Base-by-base conservation (phyloP, 2,329 filamentous ascomycete genomes). In the Diaporthe longicolla region DNA sequence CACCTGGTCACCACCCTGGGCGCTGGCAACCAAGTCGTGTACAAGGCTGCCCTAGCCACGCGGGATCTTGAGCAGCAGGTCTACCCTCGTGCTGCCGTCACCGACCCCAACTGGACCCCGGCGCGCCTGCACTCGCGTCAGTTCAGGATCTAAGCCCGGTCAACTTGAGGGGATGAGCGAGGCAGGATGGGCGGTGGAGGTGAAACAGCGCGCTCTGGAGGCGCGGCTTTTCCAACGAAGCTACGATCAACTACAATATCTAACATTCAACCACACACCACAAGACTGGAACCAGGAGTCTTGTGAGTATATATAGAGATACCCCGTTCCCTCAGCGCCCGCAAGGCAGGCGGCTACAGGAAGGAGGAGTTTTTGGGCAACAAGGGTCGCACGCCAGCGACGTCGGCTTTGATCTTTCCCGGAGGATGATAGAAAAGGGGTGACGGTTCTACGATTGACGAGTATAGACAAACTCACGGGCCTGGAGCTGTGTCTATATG, bases 1-100 rank as follows among this genome's bases (percentile, higher is more conserved):
- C 84, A 89, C 76, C 82, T 91, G 77, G 82, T 90, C 80, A 87
- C 85, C 80, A 89, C 87, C 35, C 85, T 89, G 11, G 87, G 87
- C 68, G 76, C 77, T 59, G 82, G 83, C 63, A 73, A 72, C 55
- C 76, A 78, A 48, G 78, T 77, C 70, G 21, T 80, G 70, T 45
- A 73, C 73, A 40, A 70, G 61, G 54, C 66, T 58, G 48, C 32
- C 45, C 29, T 71, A 10, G 70, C 58, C 45, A 43, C 63, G 32
- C 75, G 75, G n/a, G 75, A 68, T 50, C 24, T 43, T 21, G 72
- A 45, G 11, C 70, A 74, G 70, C 61, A 32, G 9, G 58, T 55
- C 35, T 71, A 70, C 74, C 73, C 75, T 32, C 75, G 75, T 21
- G 75, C 72, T 43, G 75, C 75, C 24, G 70, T 76, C 59, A 76